Percentiles rank a stretch among this genome's conserved stretches.
Conservation (phyloP, 2,329 filamentous ascomycete genomes). For the Claviceps humidiphila region DNA sequence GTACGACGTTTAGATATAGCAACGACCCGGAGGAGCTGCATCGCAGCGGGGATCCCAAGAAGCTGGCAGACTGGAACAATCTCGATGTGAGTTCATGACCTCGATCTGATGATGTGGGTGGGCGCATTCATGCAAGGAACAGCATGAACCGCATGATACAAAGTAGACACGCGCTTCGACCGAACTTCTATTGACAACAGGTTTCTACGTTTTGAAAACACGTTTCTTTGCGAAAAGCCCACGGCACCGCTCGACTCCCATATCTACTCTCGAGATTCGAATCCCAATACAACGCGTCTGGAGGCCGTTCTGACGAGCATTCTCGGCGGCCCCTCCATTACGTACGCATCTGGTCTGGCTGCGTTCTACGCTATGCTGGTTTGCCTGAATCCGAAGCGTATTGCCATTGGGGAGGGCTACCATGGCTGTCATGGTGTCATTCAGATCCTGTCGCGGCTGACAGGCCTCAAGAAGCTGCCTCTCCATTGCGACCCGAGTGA, state of each 20-base stretch:
- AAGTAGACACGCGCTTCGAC: too few species aligned
- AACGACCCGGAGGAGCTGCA: conserved; percentile 53
- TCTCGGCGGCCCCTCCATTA: conserved; percentile 55
- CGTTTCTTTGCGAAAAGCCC: conserved; percentile 12
- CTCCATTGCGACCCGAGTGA: conserved; percentile 54
- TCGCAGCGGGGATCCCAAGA: conserved; percentile 11
- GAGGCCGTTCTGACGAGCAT: conserved; percentile 69
- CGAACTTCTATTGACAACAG: too few species aligned
- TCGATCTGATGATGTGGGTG: too few species aligned
- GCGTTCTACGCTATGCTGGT: conserved; percentile 82
- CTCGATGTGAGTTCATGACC: conserved; percentile 34
- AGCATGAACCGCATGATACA: too few species aligned
- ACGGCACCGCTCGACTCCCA: conserved; percentile 46
- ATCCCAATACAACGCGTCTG: conserved; percentile 71
- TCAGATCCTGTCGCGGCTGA: conserved; percentile 58
- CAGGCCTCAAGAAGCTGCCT: conserved; percentile 57
- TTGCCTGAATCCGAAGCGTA: conserved; percentile 67
- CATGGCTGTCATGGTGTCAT: conserved; percentile 90
- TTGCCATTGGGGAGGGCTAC: conserved; percentile 77
- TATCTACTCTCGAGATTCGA: conserved; percentile 71
- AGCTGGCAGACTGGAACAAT: conserved; percentile 41
- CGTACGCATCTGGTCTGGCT: conserved; percentile 73
- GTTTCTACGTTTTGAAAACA: too few species aligned
- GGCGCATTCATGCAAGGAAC: too few species aligned
- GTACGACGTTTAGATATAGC: conserved; percentile 79